These are phyloP conservation scores for Hibiscus syriacus DNA, from an alignment of 345 rosid genomes.

Conservation along the genomic window DNA sequence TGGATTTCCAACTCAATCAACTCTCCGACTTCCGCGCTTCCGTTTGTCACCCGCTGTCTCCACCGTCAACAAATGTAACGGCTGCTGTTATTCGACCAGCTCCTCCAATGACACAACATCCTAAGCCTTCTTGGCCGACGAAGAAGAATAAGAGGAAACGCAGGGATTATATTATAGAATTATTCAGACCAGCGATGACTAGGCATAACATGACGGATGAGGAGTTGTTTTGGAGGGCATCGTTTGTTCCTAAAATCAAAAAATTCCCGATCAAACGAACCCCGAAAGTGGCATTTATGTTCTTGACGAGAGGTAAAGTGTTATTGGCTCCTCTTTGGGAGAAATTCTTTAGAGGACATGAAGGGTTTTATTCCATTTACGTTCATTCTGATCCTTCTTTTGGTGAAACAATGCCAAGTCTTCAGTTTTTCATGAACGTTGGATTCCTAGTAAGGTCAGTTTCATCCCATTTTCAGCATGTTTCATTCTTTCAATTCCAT, in stretches of 20 bases:
- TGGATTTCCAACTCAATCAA: not conserved
- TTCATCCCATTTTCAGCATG: not conserved
- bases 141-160: not conserved
- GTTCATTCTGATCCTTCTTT: slow-evolving; percentile 63
- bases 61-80: too few relatives aligned
- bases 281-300: too few relatives aligned
- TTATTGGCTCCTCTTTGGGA: too few relatives aligned
- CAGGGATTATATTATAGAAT: slow-evolving; percentile 10
- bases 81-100: too few relatives aligned
- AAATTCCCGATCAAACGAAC: too few relatives aligned
- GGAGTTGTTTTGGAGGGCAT: slow-evolving; percentile 48
- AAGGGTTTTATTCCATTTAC: slow-evolving; percentile 54
- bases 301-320: too few relatives aligned
- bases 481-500: not conserved
- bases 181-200: slow-evolving; percentile 22
- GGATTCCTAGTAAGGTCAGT: slow-evolving; percentile 73
- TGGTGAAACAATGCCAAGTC: slow-evolving; percentile 26
- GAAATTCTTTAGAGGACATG: slow-evolving; percentile 58
- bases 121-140: not conserved
- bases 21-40: not conserved
- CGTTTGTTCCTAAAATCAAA: too few relatives aligned
- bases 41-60: not conserved
- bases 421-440: slow-evolving; percentile 49
- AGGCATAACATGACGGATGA: slow-evolving; percentile 60
- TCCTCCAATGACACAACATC: not conserved